phyloP scores from a whole-genome alignment of 768 basidiomycete genomes.

The Suillus lakei region DNA sequence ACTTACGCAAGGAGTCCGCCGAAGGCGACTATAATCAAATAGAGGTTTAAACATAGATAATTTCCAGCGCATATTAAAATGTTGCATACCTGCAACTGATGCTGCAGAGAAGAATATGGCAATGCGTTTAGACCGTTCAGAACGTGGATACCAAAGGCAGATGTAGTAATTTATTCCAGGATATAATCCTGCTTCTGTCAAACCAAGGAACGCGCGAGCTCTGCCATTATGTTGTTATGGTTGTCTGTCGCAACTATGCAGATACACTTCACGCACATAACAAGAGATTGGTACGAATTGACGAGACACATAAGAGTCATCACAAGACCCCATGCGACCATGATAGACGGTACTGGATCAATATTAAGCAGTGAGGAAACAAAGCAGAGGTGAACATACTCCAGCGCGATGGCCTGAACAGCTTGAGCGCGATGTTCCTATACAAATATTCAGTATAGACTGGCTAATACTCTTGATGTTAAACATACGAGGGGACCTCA shows the following conservation, averaged over 20 bases:
- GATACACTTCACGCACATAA: constrained; percentile 30
- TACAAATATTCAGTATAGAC: constrained; percentile 5
- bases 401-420: constrained; percentile 40
- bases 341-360: constrained; percentile 41
- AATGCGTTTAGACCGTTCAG: constrained; percentile 60
- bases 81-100: constrained; percentile 49
- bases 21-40: constrained; percentile 38
- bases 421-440: constrained; percentile 43
- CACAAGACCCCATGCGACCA: constrained; percentile 44
- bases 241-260: not conserved
- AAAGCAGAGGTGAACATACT: constrained; percentile 24
- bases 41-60: not conserved
- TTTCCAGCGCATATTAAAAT: not conserved
- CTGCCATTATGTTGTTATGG: constrained; percentile 21
- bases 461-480: not conserved
- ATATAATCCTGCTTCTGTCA: constrained; percentile 51
- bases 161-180: constrained; percentile 48
- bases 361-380: constrained; percentile 17
- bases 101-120: constrained; percentile 69
- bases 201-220: constrained; percentile 47
- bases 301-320: constrained; percentile 44
- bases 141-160: constrained; percentile 62
- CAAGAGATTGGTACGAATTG: constrained; percentile 34
- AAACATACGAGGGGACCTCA: constrained; percentile 42
- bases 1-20: constrained; percentile 54